phyloP scores from a whole-genome alignment of 371 early-diverging fungal genomes.

The Actinomortierella ambigua region DNA sequence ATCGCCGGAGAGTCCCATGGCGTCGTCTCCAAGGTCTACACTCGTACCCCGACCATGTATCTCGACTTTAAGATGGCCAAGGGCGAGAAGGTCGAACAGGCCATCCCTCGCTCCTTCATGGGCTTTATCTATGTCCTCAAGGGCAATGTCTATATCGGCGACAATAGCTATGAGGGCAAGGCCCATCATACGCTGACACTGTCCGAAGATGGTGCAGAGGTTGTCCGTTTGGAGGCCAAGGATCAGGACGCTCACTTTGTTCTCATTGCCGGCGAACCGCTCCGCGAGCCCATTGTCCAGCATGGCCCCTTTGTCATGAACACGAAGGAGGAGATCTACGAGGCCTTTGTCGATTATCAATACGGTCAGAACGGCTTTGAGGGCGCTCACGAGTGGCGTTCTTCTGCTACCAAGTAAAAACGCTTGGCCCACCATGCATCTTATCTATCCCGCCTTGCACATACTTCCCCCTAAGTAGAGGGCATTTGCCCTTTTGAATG shows the following conservation, averaged over 20 bases:
- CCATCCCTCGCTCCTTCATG: constrained; percentile 61
- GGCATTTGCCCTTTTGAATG: too few relatives aligned
- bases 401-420: too few relatives aligned
- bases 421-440: too few relatives aligned
- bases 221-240: constrained; percentile 51
- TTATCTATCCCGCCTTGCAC: too few relatives aligned
- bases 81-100: constrained; percentile 55
- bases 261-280: constrained; percentile 63
- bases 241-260: constrained; percentile 65
- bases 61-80: constrained; percentile 67
- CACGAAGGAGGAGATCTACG: constrained; percentile 53
- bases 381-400: constrained; percentile 38
- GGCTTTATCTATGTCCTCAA: constrained; percentile 72
- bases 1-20: constrained; percentile 78
- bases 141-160: constrained; percentile 62
- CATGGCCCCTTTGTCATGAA: constrained; percentile 74
- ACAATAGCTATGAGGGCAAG: constrained; percentile 51
- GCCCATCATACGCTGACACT: constrained; percentile 61
- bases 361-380: constrained; percentile 51
- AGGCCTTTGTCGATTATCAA: constrained; percentile 57
- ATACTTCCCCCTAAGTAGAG: too few relatives aligned
- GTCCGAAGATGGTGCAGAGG: constrained; percentile 50
- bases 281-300: constrained; percentile 52
- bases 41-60: constrained; percentile 73
- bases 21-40: constrained; percentile 62